These are phyloP conservation scores for Domatiomyces globalis DNA, from an alignment of 2,329 filamentous ascomycete species.

Conservation along the genomic window DNA sequence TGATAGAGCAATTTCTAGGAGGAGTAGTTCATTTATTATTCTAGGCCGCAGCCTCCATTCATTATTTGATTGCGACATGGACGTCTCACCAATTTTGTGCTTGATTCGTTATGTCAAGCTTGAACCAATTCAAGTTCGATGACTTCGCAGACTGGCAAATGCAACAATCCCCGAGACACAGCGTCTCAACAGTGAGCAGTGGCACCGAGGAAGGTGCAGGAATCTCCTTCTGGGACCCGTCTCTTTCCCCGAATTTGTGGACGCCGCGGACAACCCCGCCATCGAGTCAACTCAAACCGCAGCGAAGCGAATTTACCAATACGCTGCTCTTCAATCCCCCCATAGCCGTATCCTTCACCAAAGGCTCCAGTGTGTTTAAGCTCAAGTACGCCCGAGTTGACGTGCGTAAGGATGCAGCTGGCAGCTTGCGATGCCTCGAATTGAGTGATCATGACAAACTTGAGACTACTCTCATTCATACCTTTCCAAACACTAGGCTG, in stretches of 20 bases:
- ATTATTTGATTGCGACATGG: not conserved
- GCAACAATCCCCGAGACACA: slow-evolving; percentile 17
- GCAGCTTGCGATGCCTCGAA: slow-evolving; percentile 25
- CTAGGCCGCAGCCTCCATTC: not conserved
- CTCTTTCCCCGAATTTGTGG: slow-evolving; percentile 14
- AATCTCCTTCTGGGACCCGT: slow-evolving; percentile 7
- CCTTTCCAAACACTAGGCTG: slow-evolving; percentile 25
- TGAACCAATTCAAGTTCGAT: slow-evolving; percentile 18
- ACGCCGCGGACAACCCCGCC: slow-evolving; percentile 21
- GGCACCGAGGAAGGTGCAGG: slow-evolving; percentile 7
- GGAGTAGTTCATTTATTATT: not conserved
- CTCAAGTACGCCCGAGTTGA: slow-evolving; percentile 27
- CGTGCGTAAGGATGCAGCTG: slow-evolving; percentile 26
- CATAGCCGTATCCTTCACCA: slow-evolving; percentile 25
- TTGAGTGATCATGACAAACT: slow-evolving; percentile 26
- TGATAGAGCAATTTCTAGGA: not conserved
- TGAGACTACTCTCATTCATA: slow-evolving; percentile 18
- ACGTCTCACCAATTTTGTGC: not conserved
- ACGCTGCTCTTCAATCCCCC: slow-evolving; percentile 20
- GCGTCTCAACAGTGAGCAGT: slow-evolving; percentile 20
- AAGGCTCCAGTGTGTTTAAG: slow-evolving; percentile 27
- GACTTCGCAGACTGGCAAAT: slow-evolving; percentile 23
- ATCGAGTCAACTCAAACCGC: slow-evolving; percentile 20
- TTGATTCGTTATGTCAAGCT: slow-evolving; percentile 4
- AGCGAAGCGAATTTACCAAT: slow-evolving; percentile 18